Percentiles rank a stretch among this genome's conserved stretches.
phyloP scores from a whole-genome alignment of 108 stramenopile species.

The Pelagomonas calceolata region DNA sequence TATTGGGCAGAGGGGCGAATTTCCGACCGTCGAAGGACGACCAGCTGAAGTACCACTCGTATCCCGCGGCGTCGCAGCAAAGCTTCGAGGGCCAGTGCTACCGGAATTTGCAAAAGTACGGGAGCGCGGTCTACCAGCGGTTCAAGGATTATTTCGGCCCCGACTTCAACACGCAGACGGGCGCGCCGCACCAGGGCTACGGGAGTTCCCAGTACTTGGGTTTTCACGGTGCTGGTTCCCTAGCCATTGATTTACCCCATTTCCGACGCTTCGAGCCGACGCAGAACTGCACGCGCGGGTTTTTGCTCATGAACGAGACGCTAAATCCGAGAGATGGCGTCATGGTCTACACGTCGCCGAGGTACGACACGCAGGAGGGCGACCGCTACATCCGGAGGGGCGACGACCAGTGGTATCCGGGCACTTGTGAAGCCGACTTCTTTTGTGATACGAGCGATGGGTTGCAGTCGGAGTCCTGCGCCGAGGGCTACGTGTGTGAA shows the following conservation, averaged over 20 bases:
- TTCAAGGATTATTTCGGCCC: constrained; percentile 68
- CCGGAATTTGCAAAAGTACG: constrained; percentile 49
- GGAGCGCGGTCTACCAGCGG: constrained; percentile 57
- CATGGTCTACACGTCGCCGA: constrained; percentile 40
- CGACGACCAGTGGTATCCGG: constrained; percentile 58
- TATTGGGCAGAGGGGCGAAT: constrained; percentile 55
- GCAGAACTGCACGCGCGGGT: constrained; percentile 68
- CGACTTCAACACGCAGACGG: constrained; percentile 63
- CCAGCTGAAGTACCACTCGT: constrained; percentile 31
- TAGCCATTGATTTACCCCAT: constrained; percentile 49
- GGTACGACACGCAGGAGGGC: constrained; percentile 35
- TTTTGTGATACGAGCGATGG: constrained; percentile 41
- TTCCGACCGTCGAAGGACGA: constrained; percentile 45
- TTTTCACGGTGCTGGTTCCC: constrained; percentile 36
- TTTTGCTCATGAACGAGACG: constrained; percentile 54
- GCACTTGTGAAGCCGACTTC: constrained; percentile 76
- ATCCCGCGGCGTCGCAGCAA: constrained; percentile 4
- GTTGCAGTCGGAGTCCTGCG: constrained; percentile 54
- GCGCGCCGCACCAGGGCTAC: constrained; percentile 56
- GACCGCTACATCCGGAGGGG: constrained; percentile 35
- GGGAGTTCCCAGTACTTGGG: constrained; percentile 34
- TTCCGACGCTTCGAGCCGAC: constrained; percentile 46
- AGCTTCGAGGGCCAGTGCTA: constrained; percentile 52
- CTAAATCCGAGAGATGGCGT: constrained; percentile 23
- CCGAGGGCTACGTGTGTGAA: constrained; percentile 66